Base-by-base conservation (phyloP, 2,329 filamentous ascomycete genomes). In the Albifimbria verrucaria region DNA sequence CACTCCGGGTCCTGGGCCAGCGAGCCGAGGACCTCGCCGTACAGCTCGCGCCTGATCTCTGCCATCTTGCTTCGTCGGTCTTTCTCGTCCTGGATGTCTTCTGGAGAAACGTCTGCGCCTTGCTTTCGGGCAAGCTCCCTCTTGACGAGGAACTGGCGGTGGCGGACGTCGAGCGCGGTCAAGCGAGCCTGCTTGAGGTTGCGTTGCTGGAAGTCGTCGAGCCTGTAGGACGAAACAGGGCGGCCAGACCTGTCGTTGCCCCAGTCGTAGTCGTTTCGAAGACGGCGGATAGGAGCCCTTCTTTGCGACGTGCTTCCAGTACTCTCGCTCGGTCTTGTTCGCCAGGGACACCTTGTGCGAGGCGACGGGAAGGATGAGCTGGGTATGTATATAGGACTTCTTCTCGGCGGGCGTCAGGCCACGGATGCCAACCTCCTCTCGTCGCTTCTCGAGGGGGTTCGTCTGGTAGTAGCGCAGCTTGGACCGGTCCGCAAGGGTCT, bases 1-100 rank as follows among this genome's bases (percentile, higher is more conserved):
- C 92, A 97, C 57, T 79, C 80, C 1, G 90, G 86, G 68, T 92
- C 86, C 56, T 80, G 77, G 49, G 81, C 78, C 43, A 74, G 59
- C 63, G 72, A 58, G 9, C 76, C 77, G 47, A 68, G 70, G 53
- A 71, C 75, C 53, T 74, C 66, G 15, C 81, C 80, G 61, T 84
- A 83, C 12, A 85, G 68, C 46, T 83, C 79, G 58, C 70, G 72
- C 52, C 68, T 73, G 41, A 84, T 65, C 3, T 62, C 60, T 2
- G 81, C 77, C 75, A 85, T 85, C 46, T 78, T 76, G 22, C 66
- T 66, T 39, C 81, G 69, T 43, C 80, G 66, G 50, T 65, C 59
- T 55, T 68, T 77, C 63, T 85, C 81, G 43, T 72, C 63, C 44
- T 73, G 63, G 12, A 78, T 59, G 17, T 80, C 77, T 32, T 74